Conservation (phyloP, 441 rosid species). For the Pelargonium citronellum region DNA sequence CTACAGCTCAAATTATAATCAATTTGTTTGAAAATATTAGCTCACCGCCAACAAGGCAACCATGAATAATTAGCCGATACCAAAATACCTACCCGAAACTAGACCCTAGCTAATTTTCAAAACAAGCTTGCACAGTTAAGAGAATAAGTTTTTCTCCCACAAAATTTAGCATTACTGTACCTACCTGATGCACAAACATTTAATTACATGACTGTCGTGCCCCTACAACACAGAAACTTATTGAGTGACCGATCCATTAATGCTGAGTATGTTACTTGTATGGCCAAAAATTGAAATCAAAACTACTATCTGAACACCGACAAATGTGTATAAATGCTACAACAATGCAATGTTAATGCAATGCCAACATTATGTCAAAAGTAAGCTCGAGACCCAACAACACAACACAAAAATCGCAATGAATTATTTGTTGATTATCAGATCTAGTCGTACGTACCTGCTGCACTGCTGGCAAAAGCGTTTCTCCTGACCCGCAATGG, state of each 20-base stretch:
- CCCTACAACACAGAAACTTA: no score
- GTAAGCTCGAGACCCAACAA: not conserved
- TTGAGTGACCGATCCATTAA: no score
- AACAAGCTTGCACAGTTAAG: no score
- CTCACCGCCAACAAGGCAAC: not conserved
- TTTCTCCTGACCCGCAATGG: constrained; percentile 48
- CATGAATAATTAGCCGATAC: not conserved
- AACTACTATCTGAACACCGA: not conserved
- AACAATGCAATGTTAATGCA: not conserved
- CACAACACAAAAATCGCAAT: not conserved
- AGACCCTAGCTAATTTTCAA: no score
- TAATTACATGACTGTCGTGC: no score
- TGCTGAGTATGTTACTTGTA: no score
- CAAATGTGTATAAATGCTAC: not conserved
- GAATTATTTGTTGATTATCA: not conserved
- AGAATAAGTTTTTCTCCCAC: no score
- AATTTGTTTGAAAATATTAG: not conserved
- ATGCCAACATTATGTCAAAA: not conserved
- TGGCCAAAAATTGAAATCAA: not conserved
- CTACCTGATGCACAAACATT: no score
- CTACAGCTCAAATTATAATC: not conserved
- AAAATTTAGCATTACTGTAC: no score
- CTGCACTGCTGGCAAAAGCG: constrained; percentile 85
- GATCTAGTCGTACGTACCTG: constrained; percentile 43
- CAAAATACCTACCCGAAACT: no score